phyloP scores from a whole-genome alignment of 148 eudicot species.

The Dysphania ambrosioides region DNA sequence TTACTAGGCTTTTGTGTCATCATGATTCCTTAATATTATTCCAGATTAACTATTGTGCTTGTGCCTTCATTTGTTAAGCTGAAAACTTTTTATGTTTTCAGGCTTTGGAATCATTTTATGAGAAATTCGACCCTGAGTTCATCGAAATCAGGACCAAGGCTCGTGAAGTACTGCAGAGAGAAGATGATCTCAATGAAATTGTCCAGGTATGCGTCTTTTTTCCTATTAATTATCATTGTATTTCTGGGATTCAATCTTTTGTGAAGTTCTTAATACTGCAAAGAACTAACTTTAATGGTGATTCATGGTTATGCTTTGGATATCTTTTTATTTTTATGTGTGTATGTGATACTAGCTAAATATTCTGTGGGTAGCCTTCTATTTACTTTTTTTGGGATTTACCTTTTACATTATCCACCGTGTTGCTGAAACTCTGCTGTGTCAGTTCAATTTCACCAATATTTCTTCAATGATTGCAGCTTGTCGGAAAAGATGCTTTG shows the following conservation, averaged over 20 bases:
- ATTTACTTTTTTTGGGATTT: slow-evolving; percentile 1
- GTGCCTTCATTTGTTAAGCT: slow-evolving; percentile 9
- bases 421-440: background rate
- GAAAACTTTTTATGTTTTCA: slow-evolving; percentile 30
- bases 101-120: slow-evolving; percentile 91
- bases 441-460: slow-evolving; percentile 3
- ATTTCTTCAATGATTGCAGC: slow-evolving; percentile 43
- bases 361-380: background rate
- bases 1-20: background rate
- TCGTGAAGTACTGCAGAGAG: slow-evolving; percentile 95
- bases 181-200: slow-evolving; percentile 95
- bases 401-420: background rate
- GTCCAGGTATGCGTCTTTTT: slow-evolving; percentile 59
- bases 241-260: background rate
- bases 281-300: too few species aligned
- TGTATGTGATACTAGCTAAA: background rate
- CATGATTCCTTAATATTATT: background rate
- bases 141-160: slow-evolving; percentile 93
- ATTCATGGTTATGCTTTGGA: too few species aligned
- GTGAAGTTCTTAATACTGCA: background rate
- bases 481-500: slow-evolving; percentile 96
- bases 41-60: background rate
- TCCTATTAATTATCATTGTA: background rate
- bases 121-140: slow-evolving; percentile 86
- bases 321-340: background rate